Percentiles rank a stretch among this genome's conserved stretches.
Evolutionary conservation across 371 early-diverging fungal genomes (phyloP).

Genomic region (Syncephalis fuscata): DNA sequence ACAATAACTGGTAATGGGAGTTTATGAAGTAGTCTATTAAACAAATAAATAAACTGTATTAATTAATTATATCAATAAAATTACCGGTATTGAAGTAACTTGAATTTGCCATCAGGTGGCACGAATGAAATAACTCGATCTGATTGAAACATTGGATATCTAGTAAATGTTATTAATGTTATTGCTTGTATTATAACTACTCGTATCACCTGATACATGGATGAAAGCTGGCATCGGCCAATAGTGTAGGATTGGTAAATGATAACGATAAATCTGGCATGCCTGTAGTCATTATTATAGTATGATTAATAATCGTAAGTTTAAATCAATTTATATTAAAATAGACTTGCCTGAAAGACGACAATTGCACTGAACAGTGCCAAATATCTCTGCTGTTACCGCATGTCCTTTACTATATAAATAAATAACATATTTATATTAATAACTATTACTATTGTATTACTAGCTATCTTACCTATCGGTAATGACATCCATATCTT

Average conservation of each 20-base stretch:
- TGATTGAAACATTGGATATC: conserved; percentile 55
- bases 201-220: conserved; percentile 57
- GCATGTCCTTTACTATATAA: conserved; percentile 40
- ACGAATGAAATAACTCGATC: conserved; percentile 74
- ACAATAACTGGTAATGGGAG: no score
- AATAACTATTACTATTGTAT: neutral
- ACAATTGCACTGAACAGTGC: conserved; percentile 56
- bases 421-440: neutral
- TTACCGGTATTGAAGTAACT: conserved; percentile 70
- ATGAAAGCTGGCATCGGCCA: conserved; percentile 80
- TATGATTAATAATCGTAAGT: no score
- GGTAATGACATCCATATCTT: conserved; percentile 71
- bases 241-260: conserved; percentile 47
- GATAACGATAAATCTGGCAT: conserved; percentile 76
- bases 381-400: conserved; percentile 62
- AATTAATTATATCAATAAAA: no score
- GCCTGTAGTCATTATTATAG: conserved; percentile 17
- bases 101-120: conserved; percentile 87
- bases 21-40: no score
- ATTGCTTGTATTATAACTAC: neutral
- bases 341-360: conserved; percentile 43
- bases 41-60: no score
- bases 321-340: neutral
- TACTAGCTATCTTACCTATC: conserved; percentile 31
- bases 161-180: conserved; percentile 1